Evolutionary conservation across 208 protist genomes (phyloP), one percentile per base, ranked within the genome.

Genomic region (Acanthamoeba healyi): DNA sequence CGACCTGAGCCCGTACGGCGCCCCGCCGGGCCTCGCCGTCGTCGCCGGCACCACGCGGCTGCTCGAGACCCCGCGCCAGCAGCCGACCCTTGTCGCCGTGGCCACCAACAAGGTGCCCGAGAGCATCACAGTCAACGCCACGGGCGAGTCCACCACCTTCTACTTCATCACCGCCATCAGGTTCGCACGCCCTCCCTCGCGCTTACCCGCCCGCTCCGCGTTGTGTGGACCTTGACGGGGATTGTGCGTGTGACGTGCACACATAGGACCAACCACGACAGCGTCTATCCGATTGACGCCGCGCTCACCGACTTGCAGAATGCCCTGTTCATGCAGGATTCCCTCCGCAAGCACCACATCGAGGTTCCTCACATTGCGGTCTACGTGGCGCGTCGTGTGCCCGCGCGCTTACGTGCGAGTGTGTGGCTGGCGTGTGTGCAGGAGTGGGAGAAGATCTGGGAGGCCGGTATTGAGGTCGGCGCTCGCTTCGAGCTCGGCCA

Each of bases 91-190:
- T 19, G 65, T 74, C 19, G 36, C 34, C 17, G 65, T 74, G 6
- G 65, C 65, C 34, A 44, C 36, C 65, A 74, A 74, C 65, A 40
- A 74, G 29, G 17, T 74, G n/a, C 65, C 65, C 29, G 65, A 32
- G 5, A 74, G 29, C 29, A 74, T 74, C 65, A 74, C 65, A 5
- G 65, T 74, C 12, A 74, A 40, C 29, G 65, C 65, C n/a, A 74
- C 65, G 15, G 65, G 65, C 65, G 19, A 7, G 26, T 40, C 65
- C 17, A 79, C 70, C 70, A 79, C 70, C 22, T 79, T 79, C 22
- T 79, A 79, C 70, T 79, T 79, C 70, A 79, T 79, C 70, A 79
- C 70, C 38, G 70, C 70, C 70, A 79, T 79, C 70, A 38, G 70
- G 70, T 79, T n/a, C 15, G 34, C n/a, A n/a, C n/a, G n/a, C 22